Base-by-base conservation (phyloP, 2,329 filamentous ascomycete species). In the Xylaria sp. region DNA sequence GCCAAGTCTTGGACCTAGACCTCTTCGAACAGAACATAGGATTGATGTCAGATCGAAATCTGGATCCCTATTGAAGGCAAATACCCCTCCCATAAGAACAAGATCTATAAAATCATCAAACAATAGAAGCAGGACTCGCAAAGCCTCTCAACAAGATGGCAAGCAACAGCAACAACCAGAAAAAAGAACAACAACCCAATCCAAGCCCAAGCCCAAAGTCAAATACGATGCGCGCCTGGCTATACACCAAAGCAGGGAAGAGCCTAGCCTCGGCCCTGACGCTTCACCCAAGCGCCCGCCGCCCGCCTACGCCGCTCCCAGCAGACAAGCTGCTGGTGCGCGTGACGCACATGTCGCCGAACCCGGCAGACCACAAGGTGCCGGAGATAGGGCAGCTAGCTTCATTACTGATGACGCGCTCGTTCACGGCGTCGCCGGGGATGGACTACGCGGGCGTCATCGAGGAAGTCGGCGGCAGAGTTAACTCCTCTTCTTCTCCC, bases 361-460 rank as follows among this genome's bases (percentile, higher is more conserved):
- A 91, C 74, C 88, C 88, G 0, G 85, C 85, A 31, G 90, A 92
- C 81, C 86, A 88, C 82, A 91, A 91, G 76, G 69, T 86, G 1
- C 81, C 86, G 10, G 88, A 90, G 73, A 22, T 79, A 2, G 77
- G 79, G 3, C 77, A 83, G 31, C 76, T 82, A 0, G 62, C 85
- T 5, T 75, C 76, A 1, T 78, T 80, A 3, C 67, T 81, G 25
- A 42, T 81, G 0, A 75, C 84, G 54, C 73, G 77, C 27, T 76
- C 75, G 5, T 13, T 57, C 36, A 82, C 83, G 0, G 83, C 82
- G 1, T 81, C 81, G 0, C 86, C 86, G 0, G 83, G 83, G 0
- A 78, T 84, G 72, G 85, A 87, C 74, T 86, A 84, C 65, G 84
- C 84, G 0, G 79, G 79, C 9, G 77, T 85, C 11, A 77, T 83